Conservation (phyloP, 1,139 yeast genomes). For the Candida sp. region DNA sequence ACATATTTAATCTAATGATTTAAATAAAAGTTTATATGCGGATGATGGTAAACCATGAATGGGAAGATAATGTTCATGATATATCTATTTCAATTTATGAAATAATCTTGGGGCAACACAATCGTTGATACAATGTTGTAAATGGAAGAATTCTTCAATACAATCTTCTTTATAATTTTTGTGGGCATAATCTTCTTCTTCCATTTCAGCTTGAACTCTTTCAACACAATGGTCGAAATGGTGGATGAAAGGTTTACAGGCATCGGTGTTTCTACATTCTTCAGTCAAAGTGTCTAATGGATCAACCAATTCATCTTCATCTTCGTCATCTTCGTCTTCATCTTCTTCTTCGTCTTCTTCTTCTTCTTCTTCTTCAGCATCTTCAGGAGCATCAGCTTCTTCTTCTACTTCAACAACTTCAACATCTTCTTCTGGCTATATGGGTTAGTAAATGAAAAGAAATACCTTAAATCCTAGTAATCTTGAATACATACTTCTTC, state of each 20-base stretch:
- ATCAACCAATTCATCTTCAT: constrained; percentile 70
- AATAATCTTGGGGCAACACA: constrained; percentile 92
- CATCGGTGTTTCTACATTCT: constrained; percentile 64
- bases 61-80: not conserved
- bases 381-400: constrained; percentile 31
- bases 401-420: constrained; percentile 23
- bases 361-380: constrained; percentile 40
- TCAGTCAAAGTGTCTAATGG: constrained; percentile 66
- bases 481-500: constrained; percentile 65
- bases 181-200: constrained; percentile 78
- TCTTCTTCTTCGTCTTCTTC: constrained; percentile 59
- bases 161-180: constrained; percentile 93
- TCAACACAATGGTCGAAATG: constrained; percentile 95
- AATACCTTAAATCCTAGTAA: too few species aligned
- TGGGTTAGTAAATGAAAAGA: constrained; percentile 12
- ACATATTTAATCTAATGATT: not conserved
- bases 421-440: constrained; percentile 13
- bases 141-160: constrained; percentile 97
- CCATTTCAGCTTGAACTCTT: constrained; percentile 85
- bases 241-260: constrained; percentile 75
- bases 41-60: not conserved
- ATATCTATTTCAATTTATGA: constrained; percentile 72
- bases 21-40: too few species aligned
- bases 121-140: constrained; percentile 89
- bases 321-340: constrained; percentile 73